Conservation (phyloP, 495 filamentous ascomycete genomes). For the Massariosphaeria phaeospora region DNA sequence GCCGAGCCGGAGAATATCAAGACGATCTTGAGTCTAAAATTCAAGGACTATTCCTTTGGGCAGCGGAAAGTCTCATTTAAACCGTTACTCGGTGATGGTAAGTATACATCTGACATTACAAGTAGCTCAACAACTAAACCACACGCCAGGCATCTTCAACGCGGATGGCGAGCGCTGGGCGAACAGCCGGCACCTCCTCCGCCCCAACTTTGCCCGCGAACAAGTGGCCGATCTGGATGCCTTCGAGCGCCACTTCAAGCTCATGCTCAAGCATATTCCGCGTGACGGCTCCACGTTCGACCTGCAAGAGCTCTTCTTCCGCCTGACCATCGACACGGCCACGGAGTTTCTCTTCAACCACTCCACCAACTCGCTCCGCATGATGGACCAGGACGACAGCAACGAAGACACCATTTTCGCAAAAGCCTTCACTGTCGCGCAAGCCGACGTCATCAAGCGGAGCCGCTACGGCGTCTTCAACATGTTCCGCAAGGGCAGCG, state of each 20-base stretch:
- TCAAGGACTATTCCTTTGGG: slow-evolving; percentile 58
- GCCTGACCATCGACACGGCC: slow-evolving; percentile 62
- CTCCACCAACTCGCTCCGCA: slow-evolving; percentile 43
- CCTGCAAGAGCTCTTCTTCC: slow-evolving; percentile 61
- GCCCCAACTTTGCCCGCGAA: slow-evolving; percentile 58
- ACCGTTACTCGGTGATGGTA: slow-evolving; percentile 61
- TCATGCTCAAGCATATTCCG: slow-evolving; percentile 47
- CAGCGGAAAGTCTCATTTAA: slow-evolving; percentile 46
- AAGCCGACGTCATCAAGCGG: slow-evolving; percentile 13
- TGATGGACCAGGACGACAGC: slow-evolving; percentile 8
- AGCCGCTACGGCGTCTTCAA: slow-evolving; percentile 18
- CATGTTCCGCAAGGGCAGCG: slow-evolving; percentile 23
- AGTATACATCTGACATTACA: too few species aligned
- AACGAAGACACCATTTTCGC: slow-evolving; percentile 30
- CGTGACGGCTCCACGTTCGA: slow-evolving; percentile 52
- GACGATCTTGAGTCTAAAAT: slow-evolving; percentile 54
- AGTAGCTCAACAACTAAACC: too few species aligned
- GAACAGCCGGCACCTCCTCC: slow-evolving; percentile 56
- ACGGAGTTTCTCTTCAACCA: slow-evolving; percentile 72
- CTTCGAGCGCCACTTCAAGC: slow-evolving; percentile 57
- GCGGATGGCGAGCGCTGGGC: slow-evolving; percentile 62
- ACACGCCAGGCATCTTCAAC: slow-evolving; percentile 72
- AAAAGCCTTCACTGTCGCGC: slow-evolving; percentile 28
- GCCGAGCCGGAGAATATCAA: slow-evolving; percentile 62
- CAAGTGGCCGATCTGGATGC: slow-evolving; percentile 57